Evolutionary conservation across 805 yeast genomes (phyloP), one percentile per base, ranked within the genome.

Genomic region (Lipomyces lipofer): DNA sequence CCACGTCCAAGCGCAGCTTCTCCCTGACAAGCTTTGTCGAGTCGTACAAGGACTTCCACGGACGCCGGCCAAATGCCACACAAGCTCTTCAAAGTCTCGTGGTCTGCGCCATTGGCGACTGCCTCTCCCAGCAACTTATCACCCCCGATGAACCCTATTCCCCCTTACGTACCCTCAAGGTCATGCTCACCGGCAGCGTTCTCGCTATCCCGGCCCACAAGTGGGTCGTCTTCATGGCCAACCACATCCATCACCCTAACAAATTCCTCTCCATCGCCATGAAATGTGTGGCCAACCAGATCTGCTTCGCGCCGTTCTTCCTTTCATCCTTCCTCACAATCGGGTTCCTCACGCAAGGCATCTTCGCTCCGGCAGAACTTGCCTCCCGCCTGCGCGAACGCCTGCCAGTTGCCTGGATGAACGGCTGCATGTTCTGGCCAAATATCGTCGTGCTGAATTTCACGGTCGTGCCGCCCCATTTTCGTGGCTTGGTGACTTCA

Each of bases 341-440:
- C 27, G 58, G 58, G 27, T 38, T 52, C n/a, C 45, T 58, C 2
- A 32, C 39, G 28, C 62, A 55, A 29, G 62, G 62, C 24, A 36
- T 58, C 13, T 35, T 30, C 19, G 46, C 39, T 39, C 43, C 45
- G 4, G n/a, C 7, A 3, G 56, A 58, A 25, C 24, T 58, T 9
- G 10, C 38, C 13, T 40, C 27, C 7, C 39, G 21, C 21, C 38
- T 58, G 38, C 24, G 40, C 8, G 50, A 58, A 38, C 56, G 62
- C 15, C 47, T 56, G n/a, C 62, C 62, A 13, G 33, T 48, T 6
- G 62, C 59, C 3, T 58, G 62, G 62, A 44, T 47, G 52, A 51
- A 53, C 40, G 62, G 62, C 28, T 54, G 59, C 54, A 52, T 54
- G 59, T 58, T 42, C 51, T 58, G 62, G 62, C 62, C 62, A 4